Base-by-base conservation (phyloP, 2,329 filamentous ascomycete species). In the Harringtonia lauricola region DNA sequence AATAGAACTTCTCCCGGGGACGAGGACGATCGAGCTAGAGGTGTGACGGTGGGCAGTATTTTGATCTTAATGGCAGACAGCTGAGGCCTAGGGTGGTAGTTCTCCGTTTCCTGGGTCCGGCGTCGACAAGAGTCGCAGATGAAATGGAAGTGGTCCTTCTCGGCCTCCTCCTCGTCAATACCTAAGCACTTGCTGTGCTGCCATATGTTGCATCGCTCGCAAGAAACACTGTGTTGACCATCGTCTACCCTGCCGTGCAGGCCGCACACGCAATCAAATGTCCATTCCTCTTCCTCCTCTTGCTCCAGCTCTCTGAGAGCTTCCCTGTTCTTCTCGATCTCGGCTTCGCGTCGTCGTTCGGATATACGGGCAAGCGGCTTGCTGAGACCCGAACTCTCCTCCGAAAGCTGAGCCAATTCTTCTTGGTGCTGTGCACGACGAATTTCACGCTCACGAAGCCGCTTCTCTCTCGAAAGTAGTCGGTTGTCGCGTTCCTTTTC, bases 191-290 rank as follows among this genome's bases (percentile, higher is more conserved):
- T 86, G 68, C 88, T 94, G 58, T 98, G 92, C 59, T 96, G 90
- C 92, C 92, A 98, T 39, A 94, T 82, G 57, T 83, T 94, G 68
- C 92, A 98, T 52, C 73, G 81, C 58, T 98, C 92, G 63, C 92
- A 98, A 24, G 89, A 85, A 51, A 98, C 81, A 59, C 88, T 95
- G 58, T 95, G 89, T 8, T 86, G 83, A 30, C 92, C 92, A 59
- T 96, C 92, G 55, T 98, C 92, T 47, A 95, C 86, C 54, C 94
- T 83, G 19, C 92, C 92, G 60, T 95, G 81, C 19, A 88, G 74
- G 22, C 90, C 90, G 59, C 92, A 98, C 22, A 86, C 74, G 59
- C 92, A 98, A 59, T 98, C 92, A 54, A 98, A 98, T 33, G 87
- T 75, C 92, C 92, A 96, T 41, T 88, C 79, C 13, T 87, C 85